Evolutionary conservation across 495 filamentous ascomycete genomes (phyloP).

Genomic region (Alectoria sarmentosa): DNA sequence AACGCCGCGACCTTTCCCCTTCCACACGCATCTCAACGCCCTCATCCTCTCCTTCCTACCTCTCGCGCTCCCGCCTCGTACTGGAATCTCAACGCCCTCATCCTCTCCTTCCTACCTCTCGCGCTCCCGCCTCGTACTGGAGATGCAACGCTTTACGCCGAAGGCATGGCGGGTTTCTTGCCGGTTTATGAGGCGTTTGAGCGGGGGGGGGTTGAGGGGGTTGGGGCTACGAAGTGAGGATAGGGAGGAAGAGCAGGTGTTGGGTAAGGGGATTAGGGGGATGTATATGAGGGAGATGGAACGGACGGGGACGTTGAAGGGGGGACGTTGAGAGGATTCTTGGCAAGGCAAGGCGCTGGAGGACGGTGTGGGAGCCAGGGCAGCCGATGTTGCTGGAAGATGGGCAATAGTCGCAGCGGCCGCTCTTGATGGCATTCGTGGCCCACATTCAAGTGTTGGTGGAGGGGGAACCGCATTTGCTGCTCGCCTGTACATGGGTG

Average conservation of each 20-base stretch:
- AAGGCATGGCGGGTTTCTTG: slow-evolving; percentile 38
- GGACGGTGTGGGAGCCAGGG: too few species aligned
- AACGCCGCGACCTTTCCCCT: slow-evolving; percentile 29
- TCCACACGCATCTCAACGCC: slow-evolving; percentile 41
- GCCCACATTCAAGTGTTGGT: slow-evolving; percentile 32
- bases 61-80: slow-evolving; percentile 40
- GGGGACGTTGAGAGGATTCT: slow-evolving; percentile 24
- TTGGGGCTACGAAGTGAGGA: slow-evolving; percentile 6
- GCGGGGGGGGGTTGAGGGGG: slow-evolving; percentile 14
- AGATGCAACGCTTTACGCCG: slow-evolving; percentile 35
- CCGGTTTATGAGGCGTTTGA: slow-evolving; percentile 43
- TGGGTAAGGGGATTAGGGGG: slow-evolving; percentile 6
- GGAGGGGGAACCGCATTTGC: slow-evolving; percentile 38
- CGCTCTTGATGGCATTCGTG: slow-evolving; percentile 22
- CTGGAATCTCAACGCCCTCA: slow-evolving; percentile 43
- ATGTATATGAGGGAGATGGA: slow-evolving; percentile 19
- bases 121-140: slow-evolving; percentile 42
- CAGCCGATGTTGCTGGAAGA: too few species aligned
- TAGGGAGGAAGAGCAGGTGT: neutral
- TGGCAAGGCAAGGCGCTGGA: too few species aligned
- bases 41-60: slow-evolving; percentile 41
- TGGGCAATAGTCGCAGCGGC: too few species aligned
- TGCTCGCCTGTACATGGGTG: slow-evolving; percentile 52
- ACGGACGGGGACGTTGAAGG: slow-evolving; percentile 19
- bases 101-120: slow-evolving; percentile 39